These are phyloP conservation scores for Akanthomyces dipterigenus DNA, from an alignment of 2,329 filamentous ascomycete genomes.

Conservation along the genomic window DNA sequence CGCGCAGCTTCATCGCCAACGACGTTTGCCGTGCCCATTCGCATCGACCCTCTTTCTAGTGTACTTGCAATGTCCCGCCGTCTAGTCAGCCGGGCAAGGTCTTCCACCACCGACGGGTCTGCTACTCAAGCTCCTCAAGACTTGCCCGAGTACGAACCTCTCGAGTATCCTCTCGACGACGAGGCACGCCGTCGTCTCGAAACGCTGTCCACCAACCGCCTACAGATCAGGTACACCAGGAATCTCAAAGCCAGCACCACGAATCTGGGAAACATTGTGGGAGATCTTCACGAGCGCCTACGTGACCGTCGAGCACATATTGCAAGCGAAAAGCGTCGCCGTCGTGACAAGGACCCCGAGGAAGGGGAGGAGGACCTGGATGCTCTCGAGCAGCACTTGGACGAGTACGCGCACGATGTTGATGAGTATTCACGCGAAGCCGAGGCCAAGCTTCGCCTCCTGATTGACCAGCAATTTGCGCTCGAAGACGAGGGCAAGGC, in stretches of 20 bases:
- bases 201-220: conserved; percentile 35
- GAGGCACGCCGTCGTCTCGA: conserved; percentile 31
- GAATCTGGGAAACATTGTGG: conserved; percentile 38
- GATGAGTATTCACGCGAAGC: conserved; percentile 36
- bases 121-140: conserved; percentile 18
- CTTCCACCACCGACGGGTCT: conserved; percentile 12
- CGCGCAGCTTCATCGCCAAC: background rate
- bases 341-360: conserved; percentile 28
- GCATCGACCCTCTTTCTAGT: background rate
- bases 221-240: conserved; percentile 35
- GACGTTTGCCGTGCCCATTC: background rate
- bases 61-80: conserved; percentile 26
- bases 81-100: conserved; percentile 21
- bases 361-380: conserved; percentile 30
- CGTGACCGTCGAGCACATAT: conserved; percentile 30
- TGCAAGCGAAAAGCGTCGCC: conserved; percentile 25
- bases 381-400: conserved; percentile 32
- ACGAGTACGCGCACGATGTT: conserved; percentile 33
- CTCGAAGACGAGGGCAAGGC: conserved; percentile 42
- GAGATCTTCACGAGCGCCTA: conserved; percentile 43
- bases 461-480: conserved; percentile 43
- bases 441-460: conserved; percentile 39
- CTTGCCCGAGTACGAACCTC: conserved; percentile 46
- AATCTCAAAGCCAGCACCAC: conserved; percentile 40
- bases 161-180: conserved; percentile 37